Base-by-base conservation (phyloP, 176 grass and related monocot genomes). In the Phragmites australis region DNA sequence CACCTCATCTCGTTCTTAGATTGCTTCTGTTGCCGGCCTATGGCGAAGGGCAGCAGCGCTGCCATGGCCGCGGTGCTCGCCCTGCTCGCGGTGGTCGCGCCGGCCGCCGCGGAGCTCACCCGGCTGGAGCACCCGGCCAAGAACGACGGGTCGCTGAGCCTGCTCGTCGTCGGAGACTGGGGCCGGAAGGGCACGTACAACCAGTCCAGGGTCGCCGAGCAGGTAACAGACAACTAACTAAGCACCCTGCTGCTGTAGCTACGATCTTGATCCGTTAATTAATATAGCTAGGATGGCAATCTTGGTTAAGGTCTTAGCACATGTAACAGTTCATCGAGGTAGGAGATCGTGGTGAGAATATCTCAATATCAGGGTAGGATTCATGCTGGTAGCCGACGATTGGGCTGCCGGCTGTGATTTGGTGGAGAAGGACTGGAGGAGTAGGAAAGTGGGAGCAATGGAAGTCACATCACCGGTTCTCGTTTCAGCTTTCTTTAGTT, bases 131-230 rank as follows among this genome's bases (percentile, higher is more conserved):
- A 89, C 48, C 61, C 85, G 46, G 9, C 84, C 39, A 99, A 86
- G 67, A 57, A 68, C 59, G 81, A 84, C 59, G 86, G 86, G 0
- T 89, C 90, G 59, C 74, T 99, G 26, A 92, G 78, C 61, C 63
- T 95, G 54, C 84, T 99, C 62, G 90, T 95, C 68, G 17, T 95
- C 91, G 92, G 96, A 2, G 96, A 99, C 61, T 93, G 88, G 90
- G 96, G 96, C 18, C 93, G 96, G 42, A 91, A 86, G 45, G 96
- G 96, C 12, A 10, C 37, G 26, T 84, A 74, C 76, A 99, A 99
- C 76, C 96, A 99, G 69, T 90, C 90, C 41, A 14, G 41, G 71
- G 88, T 98, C 68, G 91, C 95, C 1, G 48, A 69, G 14, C 90
- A 98, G 95, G 95, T 94, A 71, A 68, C 0, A 5, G 3, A 29